Evolutionary conservation across 768 basidiomycete genomes (phyloP).

Genomic region (Artomyces pyxidatus): DNA sequence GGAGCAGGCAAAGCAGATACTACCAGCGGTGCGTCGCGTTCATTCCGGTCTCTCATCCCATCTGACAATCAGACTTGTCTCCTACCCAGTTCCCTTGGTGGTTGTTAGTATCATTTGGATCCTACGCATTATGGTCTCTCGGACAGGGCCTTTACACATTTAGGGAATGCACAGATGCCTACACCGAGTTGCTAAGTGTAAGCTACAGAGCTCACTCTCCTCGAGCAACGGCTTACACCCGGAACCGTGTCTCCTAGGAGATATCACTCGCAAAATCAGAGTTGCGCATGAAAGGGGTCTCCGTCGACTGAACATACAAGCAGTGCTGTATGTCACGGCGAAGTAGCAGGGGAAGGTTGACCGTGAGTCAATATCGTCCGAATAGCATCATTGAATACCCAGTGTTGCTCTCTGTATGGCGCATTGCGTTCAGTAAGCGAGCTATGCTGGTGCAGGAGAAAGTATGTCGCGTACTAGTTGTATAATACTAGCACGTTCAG

Average conservation of each 20-base stretch:
- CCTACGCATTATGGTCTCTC: conserved; percentile 70
- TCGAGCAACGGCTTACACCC: background rate
- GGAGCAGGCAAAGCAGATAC: conserved; percentile 36
- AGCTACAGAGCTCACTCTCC: conserved; percentile 19
- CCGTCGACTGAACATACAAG: conserved; percentile 9
- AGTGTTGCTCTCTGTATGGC: conserved; percentile 12
- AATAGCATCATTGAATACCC: conserved; percentile 7
- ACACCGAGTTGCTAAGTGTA: conserved; percentile 58
- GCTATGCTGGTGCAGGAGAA: background rate
- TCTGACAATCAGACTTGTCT: background rate
- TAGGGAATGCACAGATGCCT: conserved; percentile 74
- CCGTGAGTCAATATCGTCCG: background rate
- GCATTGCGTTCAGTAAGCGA: background rate
- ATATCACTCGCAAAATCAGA: conserved; percentile 16
- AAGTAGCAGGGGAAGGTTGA: no score
- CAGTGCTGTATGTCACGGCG: background rate
- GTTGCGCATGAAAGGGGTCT: conserved; percentile 13
- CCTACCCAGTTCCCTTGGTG: conserved; percentile 71
- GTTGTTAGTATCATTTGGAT: conserved; percentile 71
- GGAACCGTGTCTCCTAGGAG: conserved; percentile 5
- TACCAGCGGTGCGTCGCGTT: conserved; percentile 49
- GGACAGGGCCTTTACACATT: conserved; percentile 71
- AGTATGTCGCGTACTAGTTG: conserved; percentile 59
- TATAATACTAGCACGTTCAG: conserved; percentile 69
- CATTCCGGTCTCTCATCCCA: background rate